Conservation (phyloP, 2,329 filamentous ascomycete genomes). For the Aaosphaeria arxii region DNA sequence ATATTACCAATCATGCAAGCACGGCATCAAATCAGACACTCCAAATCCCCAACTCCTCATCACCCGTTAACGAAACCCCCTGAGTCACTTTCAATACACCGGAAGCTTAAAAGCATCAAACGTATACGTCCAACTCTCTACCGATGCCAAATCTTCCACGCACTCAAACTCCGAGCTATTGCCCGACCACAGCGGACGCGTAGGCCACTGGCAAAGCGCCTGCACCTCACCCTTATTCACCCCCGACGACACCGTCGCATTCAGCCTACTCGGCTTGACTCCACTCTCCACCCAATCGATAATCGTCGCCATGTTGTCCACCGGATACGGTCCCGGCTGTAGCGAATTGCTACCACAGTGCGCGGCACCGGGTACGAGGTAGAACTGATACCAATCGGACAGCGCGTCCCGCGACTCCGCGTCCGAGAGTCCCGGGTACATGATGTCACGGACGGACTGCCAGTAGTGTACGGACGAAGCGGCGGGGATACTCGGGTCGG, state of each 20-base stretch:
- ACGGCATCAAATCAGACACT: too few relatives aligned
- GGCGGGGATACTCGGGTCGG: constrained; percentile 52
- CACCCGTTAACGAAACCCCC: too few relatives aligned
- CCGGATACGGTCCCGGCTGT: constrained; percentile 38
- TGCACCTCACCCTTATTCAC: constrained; percentile 29
- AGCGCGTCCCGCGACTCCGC: constrained; percentile 42
- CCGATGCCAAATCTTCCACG: constrained; percentile 36
- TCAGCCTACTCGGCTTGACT: constrained; percentile 43
- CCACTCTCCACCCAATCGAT: constrained; percentile 54
- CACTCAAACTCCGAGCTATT: constrained; percentile 37
- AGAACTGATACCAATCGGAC: constrained; percentile 55
- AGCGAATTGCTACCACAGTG: constrained; percentile 41
- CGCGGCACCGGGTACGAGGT: constrained; percentile 52
- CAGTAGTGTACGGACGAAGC: constrained; percentile 56
- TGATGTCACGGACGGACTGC: constrained; percentile 49
- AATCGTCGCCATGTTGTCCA: constrained; percentile 37
- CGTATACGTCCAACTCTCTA: constrained; percentile 41
- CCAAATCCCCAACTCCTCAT: too few relatives aligned
- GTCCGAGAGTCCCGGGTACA: constrained; percentile 25
- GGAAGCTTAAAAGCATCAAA: constrained; percentile 40
- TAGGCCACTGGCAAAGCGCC: constrained; percentile 44
- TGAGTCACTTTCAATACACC: constrained; percentile 24
- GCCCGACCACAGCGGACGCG: constrained; percentile 39
- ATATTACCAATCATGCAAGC: too few relatives aligned
- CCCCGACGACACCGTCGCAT: constrained; percentile 34